These are phyloP conservation scores for Epichloe brachyelytri DNA, from an alignment of 2,329 filamentous ascomycete species.

Conservation along the genomic window DNA sequence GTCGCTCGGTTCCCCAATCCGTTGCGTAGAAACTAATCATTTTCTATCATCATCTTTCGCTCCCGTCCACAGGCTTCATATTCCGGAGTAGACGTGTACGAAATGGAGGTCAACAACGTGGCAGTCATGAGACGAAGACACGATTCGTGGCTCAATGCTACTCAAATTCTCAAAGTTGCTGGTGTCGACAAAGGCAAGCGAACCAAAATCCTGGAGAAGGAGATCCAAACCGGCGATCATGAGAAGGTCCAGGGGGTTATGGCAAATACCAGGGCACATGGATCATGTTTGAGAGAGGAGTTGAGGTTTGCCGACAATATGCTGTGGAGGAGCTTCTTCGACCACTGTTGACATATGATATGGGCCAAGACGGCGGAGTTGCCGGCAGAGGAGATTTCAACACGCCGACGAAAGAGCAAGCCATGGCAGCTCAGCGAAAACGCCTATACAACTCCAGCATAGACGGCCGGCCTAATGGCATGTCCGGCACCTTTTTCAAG, in stretches of 20 bases:
- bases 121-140: constrained; percentile 92
- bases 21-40: background rate
- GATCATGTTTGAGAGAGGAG: constrained; percentile 86
- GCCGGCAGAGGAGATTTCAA: constrained; percentile 68
- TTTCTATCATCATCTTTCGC: background rate
- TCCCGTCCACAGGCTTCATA: constrained; percentile 55
- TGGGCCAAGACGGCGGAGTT: constrained; percentile 60
- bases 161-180: constrained; percentile 94
- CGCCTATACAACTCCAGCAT: constrained; percentile 64
- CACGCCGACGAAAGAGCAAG: constrained; percentile 95
- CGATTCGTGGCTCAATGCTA: constrained; percentile 95
- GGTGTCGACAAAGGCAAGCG: constrained; percentile 95
- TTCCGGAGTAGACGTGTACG: constrained; percentile 91
- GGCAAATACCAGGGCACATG: constrained; percentile 98
- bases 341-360: constrained; percentile 68
- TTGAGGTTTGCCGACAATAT: constrained; percentile 78
- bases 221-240: constrained; percentile 90
- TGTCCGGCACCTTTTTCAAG: constrained; percentile 86
- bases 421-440: constrained; percentile 91
- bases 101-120: constrained; percentile 91
- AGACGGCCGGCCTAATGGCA: constrained; percentile 53
- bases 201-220: constrained; percentile 95
- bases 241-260: constrained; percentile 98
- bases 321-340: constrained; percentile 64
- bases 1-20: background rate